These are phyloP conservation scores for Thinopyrum elongatum DNA, from an alignment of 176 grass and related monocot genomes.

Conservation along the genomic window DNA sequence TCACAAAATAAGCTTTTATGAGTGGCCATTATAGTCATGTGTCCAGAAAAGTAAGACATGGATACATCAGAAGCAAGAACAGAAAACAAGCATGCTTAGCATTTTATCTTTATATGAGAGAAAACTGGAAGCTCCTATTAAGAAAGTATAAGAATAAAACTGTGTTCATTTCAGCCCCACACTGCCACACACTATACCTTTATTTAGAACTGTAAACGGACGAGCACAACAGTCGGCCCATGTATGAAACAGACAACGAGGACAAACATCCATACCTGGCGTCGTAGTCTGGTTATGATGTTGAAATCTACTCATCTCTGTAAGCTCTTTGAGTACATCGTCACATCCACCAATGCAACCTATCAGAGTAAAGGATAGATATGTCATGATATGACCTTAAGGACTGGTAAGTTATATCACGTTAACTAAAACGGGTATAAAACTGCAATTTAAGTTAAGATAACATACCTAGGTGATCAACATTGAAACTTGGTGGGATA, in stretches of 20 bases:
- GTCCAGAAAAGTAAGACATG: neutral
- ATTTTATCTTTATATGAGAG: neutral
- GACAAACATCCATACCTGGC: slow-evolving; percentile 49
- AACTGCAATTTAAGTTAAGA: neutral
- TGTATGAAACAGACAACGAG: slow-evolving; percentile 1
- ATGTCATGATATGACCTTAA: neutral
- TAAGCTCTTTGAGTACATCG: slow-evolving; percentile 76
- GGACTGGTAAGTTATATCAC: neutral
- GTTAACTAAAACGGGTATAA: slow-evolving; percentile 1
- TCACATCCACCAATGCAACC: slow-evolving; percentile 98
- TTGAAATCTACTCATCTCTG: slow-evolving; percentile 70
- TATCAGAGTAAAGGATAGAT: slow-evolving; percentile 31
- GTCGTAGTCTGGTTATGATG: slow-evolving; percentile 45
- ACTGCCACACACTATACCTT: neutral
- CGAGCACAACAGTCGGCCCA: neutral
- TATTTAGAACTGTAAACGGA: neutral
- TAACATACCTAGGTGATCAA: slow-evolving; percentile 77
- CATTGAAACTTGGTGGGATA: slow-evolving; percentile 92
- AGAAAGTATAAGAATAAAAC: neutral
- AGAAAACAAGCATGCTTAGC: neutral
- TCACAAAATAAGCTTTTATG: neutral
- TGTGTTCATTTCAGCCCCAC: neutral
- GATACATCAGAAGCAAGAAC: neutral
- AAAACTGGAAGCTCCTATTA: neutral
- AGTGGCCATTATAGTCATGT: neutral